Evolutionary conservation across 2,329 filamentous ascomycete species (phyloP), one percentile per base, ranked within the genome.

Genomic region (Colletotrichum liaoningense): DNA sequence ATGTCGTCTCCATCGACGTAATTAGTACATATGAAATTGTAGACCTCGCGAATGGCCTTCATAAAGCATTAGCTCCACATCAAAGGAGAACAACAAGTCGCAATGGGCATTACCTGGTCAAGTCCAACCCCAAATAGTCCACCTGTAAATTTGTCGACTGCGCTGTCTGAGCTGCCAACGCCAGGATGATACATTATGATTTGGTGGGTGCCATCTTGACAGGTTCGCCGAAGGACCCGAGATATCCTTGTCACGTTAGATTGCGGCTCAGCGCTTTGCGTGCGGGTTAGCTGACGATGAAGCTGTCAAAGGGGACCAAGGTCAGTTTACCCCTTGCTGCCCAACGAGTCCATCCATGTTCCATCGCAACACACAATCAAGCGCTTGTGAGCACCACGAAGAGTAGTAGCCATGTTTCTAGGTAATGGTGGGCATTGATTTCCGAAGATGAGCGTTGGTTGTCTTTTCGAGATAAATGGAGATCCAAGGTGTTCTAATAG

Each of bases 221-320:
- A 88, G 33, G 79, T 81, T 52, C 86, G 84, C 75, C 86, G 87
- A 76, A 92, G 86, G 60, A 88, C 88, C 35, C 89, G 86, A 9
- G 88, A 87, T 66, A 92, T 88, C n/a, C 89, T 87, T 19, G 89
- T 91, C 57, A 92, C 88, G 73, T 92, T 91, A 59, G 89, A 90
- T 1, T 88, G 87, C 28, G 66, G 33, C 49, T 35, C 49, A 6
- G 58, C 35, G 33, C 26, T 69, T 56, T 16, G n/a, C 54, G 9
- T 64, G 19, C 28, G 14, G 11, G 6, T 16, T 12, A 63, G 42
- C 24, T 11, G 22, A 49, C 42, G 35, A 26, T n/a, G 26, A 19
- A 5, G 38, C n/a, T n/a, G 24, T 24, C 87, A 79, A 8, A 1
- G 19, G 9, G 1, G 42, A 22, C 74, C 88, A 85, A 38, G 38